Evolutionary conservation across 2,329 filamentous ascomycete genomes (phyloP), one percentile per base, ranked within the genome.

Genomic region (Neospermospora avenae): DNA sequence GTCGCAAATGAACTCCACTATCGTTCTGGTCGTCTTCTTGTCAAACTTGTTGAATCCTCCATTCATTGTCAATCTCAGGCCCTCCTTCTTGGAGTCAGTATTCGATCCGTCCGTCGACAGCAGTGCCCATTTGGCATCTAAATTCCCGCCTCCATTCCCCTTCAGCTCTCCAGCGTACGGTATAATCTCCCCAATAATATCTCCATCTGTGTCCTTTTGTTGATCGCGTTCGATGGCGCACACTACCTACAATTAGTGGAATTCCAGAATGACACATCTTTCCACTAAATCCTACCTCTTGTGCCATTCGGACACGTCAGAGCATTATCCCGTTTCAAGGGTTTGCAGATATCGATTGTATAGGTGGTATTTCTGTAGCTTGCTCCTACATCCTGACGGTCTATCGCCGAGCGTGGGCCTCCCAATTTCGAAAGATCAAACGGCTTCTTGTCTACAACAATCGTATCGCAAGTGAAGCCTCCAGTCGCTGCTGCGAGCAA

Each of bases 1-100:
- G 70, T 96, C 88, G 76, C 95, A 99, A 20, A 93, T 73, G 68
- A 98, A 92, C 69, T 96, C 90, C 57, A 98, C 84, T 10, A 96
- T 82, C 3, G 92, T 90, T 70, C 85, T 86, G 84, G 78, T 28
- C 76, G 80, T 78, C 52, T 80, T 77, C 56, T 81, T 79, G n/a
- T 81, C 80, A 49, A 77, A 74, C 13, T 81, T 83, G 63, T 81
- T 78, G 48, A 77, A 79, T 14, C 84, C 84, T n/a, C 86, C 85
- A 60, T 80, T 78, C 53, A 96, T 74, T 62, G 87, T 84, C 1
- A 95, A 73, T 16, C 85, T 81, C 11, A 96, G 69, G 1, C 93
- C 93, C 67, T 95, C 85, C 63, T 84, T 85, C 22, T 84, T 79
- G 3, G 82, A 77, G 70, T 93, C 89, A 1, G 82, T 76, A 65